These are phyloP conservation scores for Amphirosellinia nigrospora DNA, from an alignment of 495 filamentous ascomycete species.

Conservation along the genomic window DNA sequence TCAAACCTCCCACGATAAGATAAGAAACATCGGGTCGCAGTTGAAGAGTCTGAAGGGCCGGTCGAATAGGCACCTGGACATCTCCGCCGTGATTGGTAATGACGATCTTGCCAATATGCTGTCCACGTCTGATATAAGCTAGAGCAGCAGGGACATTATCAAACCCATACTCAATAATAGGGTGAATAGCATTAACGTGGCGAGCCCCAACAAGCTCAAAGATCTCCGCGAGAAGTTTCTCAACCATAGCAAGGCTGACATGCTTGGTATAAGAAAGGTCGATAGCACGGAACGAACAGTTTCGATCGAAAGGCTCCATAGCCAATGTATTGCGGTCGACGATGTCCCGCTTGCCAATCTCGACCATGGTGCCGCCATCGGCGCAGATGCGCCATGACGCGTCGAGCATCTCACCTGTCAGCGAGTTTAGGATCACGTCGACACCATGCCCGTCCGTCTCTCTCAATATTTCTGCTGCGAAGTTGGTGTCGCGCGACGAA, in stretches of 20 bases:
- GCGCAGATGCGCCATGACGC: constrained; percentile 55
- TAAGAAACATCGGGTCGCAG: background rate
- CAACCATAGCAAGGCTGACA: background rate
- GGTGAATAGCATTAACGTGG: background rate
- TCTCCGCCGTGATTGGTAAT: background rate
- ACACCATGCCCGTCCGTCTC: constrained; percentile 54
- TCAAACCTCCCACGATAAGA: background rate
- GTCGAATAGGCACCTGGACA: background rate
- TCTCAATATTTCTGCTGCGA: constrained; percentile 47
- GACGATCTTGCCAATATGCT: constrained; percentile 1
- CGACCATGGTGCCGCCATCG: constrained; percentile 58
- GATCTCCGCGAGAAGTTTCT: background rate
- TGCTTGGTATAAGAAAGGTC: constrained; percentile 24
- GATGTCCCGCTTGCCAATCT: constrained; percentile 53
- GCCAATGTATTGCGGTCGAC: constrained; percentile 16
- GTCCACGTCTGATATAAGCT: constrained; percentile 22
- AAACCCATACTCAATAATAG: background rate
- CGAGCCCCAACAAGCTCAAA: background rate
- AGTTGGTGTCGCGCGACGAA: constrained; percentile 35
- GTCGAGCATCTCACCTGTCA: constrained; percentile 55
- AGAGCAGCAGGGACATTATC: background rate
- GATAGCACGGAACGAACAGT: constrained; percentile 39
- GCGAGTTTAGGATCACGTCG: constrained; percentile 62
- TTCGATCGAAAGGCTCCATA: constrained; percentile 43
- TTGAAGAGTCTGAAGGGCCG: background rate